Evolutionary conservation across 2,329 filamentous ascomycete genomes (phyloP).

Genomic region (Hypoxylon sp.): DNA sequence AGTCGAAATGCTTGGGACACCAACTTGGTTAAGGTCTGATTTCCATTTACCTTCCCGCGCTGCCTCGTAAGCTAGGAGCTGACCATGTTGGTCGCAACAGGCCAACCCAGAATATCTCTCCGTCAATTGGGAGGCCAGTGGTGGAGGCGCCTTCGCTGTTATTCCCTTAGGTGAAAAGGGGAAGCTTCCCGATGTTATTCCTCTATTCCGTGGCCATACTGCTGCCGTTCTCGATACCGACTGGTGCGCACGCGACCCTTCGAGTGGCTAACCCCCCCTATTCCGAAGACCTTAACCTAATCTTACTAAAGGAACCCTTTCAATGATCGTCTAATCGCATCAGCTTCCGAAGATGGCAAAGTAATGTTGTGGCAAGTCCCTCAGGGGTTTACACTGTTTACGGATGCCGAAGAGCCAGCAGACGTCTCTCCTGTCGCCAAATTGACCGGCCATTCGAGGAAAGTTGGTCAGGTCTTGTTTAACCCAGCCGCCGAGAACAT

Average conservation of each 20-base stretch:
- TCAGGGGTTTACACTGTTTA: slow-evolving; percentile 85
- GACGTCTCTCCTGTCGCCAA: slow-evolving; percentile 87
- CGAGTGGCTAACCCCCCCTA: slow-evolving; percentile 32
- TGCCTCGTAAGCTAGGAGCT: slow-evolving; percentile 35
- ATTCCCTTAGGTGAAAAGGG: slow-evolving; percentile 92
- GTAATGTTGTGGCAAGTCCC: slow-evolving; percentile 98
- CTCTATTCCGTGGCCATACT: slow-evolving; percentile 95
- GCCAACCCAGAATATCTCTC: slow-evolving; percentile 96
- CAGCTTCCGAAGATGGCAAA: slow-evolving; percentile 96
- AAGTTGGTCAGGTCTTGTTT: slow-evolving; percentile 98
- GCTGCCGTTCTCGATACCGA: slow-evolving; percentile 97
- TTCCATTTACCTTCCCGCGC: slow-evolving; percentile 18
- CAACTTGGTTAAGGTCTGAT: slow-evolving; percentile 90
- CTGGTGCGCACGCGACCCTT: slow-evolving; percentile 73
- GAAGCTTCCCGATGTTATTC: slow-evolving; percentile 91
- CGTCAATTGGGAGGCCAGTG: slow-evolving; percentile 98
- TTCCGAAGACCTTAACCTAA: slow-evolving; percentile 51
- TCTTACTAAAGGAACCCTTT: slow-evolving; percentile 83
- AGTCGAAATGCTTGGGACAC: slow-evolving; percentile 99
- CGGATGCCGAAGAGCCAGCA: slow-evolving; percentile 85
- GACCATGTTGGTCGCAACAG: slow-evolving; percentile 62
- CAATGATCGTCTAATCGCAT: slow-evolving; percentile 93
- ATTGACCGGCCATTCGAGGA: slow-evolving; percentile 90
- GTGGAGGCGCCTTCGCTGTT: slow-evolving; percentile 96
- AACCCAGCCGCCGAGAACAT: slow-evolving; percentile 97